Base-by-base conservation (phyloP, 2,329 filamentous ascomycete genomes). In the Penicillium brevicompactum region DNA sequence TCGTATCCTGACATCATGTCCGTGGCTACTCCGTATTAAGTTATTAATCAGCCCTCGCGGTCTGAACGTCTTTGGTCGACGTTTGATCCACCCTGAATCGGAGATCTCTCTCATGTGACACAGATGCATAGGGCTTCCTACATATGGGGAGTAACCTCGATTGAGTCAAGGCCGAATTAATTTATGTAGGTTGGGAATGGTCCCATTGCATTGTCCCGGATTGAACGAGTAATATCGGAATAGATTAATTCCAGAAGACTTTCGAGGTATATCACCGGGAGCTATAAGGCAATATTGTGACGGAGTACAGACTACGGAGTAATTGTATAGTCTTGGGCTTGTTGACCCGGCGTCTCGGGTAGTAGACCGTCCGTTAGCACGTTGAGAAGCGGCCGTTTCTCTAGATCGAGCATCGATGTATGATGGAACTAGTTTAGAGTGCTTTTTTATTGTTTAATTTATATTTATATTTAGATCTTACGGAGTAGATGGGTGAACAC, bases 31-130 rank as follows among this genome's bases (percentile, higher is more conserved):
- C n/a, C n/a, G n/a, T n/a, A 31, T 37, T 37, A 37, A n/a, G 34
- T 37, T 37, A 57, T 54, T 57, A 51, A 57, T 51, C 53, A 58
- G 37, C 22, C 4, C 30, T 9, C 31, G 41, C 30, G 55, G 47
- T 41, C 46, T 45, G 43, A 55, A 51, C 46, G 30, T 41, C 3
- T 31, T 30, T 37, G 51, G 49, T 58, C 55, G 56, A 58, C 49
- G 47, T 53, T 41, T 58, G 46, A 56, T 18, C 44, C 49, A 51
- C 49, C 43, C 40, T 41, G 31, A 55, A 58, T 56, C 51, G 51
- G 45, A 57, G 57, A 59, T 59, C 57, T 44, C 51, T 52, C 50
- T 53, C 58, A 60, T 58, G 58, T 60, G 58, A 53, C 45, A 49
- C 38, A n/a, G 27, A 42, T 41, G 34, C 34, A 41, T 34, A 52